phyloP scores from a whole-genome alignment of 768 basidiomycete genomes.

The Tylopilus sp. region DNA sequence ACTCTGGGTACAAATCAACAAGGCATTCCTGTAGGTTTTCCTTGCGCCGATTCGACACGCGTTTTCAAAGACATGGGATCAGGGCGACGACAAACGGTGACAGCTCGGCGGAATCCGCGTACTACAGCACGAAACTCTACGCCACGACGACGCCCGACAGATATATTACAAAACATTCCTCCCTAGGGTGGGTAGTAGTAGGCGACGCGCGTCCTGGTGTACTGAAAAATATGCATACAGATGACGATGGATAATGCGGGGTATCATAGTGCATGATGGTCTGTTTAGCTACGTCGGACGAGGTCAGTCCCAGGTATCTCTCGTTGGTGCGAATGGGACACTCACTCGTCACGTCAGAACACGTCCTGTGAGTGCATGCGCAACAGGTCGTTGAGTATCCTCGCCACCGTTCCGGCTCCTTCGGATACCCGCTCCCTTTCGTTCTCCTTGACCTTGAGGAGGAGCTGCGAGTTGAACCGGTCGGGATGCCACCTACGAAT shows the following conservation, averaged over 20 bases:
- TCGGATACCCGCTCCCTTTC: conserved; percentile 66
- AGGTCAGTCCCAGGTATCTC: conserved; percentile 10
- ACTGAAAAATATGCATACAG: conserved; percentile 29
- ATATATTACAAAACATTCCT: conserved; percentile 16
- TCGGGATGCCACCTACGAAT: conserved; percentile 81
- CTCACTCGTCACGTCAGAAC: conserved; percentile 33
- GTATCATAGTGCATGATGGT: conserved; percentile 26
- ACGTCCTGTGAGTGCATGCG: conserved; percentile 42
- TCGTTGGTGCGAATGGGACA: not conserved
- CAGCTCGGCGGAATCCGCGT: no score
- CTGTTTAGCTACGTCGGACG: conserved; percentile 16
- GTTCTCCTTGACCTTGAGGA: conserved; percentile 58
- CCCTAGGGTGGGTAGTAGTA: conserved; percentile 1
- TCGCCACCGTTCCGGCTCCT: conserved; percentile 70
- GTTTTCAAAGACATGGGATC: no score
- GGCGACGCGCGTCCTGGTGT: conserved; percentile 9
- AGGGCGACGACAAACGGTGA: no score
- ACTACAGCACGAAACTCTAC: no score
- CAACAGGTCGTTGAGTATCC: conserved; percentile 70
- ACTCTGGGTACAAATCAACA: no score
- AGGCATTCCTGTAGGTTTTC: no score
- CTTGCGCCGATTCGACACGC: no score
- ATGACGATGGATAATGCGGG: conserved; percentile 25
- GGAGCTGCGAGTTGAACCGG: conserved; percentile 67
- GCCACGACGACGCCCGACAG: no score